Evolutionary conservation across 1,139 yeast species (phyloP), one percentile per base, ranked within the genome.

Genomic region (Meyerozyma carpophila): DNA sequence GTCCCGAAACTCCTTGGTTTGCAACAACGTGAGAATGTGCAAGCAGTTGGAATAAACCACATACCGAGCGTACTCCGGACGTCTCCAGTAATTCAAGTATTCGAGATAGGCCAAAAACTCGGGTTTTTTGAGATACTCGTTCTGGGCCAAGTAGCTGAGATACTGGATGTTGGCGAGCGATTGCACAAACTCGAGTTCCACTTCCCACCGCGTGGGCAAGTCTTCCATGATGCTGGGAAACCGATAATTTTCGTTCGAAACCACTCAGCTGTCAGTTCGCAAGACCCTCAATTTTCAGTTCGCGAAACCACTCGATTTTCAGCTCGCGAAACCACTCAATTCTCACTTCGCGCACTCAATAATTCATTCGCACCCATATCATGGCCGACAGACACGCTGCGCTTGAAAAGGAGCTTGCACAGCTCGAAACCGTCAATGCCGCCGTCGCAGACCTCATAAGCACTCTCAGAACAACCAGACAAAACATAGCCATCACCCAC

Each of bases 161-260:
- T 87, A 86, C 60, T 81, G 90, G 37, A 88, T 82, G 58, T 86
- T 87, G 16, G 91, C 80, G 41, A 86, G 69, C n/a, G 91, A 81
- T 61, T 86, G 95, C 6, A 86, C 88, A 61, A 86, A 87, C 66
- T 85, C 95, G 29, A 85, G 71, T 56, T 85, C 95, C 29, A 85
- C 79, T 54, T 86, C 95, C 87, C 91, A 86, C 51, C 94, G 62
- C 9, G 85, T 77, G 11, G 94, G 93, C 25, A 83, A 55, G 14
- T 34, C 37, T 16, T 34, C 37, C 37, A 34, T 34, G 32, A 11
- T 11, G 8, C 32, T 29, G 16, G 18, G 3, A 16, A 16, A 16
- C 18, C 18, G 18, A 16, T 16, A 16, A 16, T 16, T 16, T 21
- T n/a, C n/a, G n/a, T n/a, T n/a, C n/a, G n/a, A n/a, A n/a, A n/a